A percentile compares a stretch with the other conserved stretches of the same genome.
These are phyloP conservation scores for Quercus suber DNA, from an alignment of 306 rosid species.

Conservation along the genomic window DNA sequence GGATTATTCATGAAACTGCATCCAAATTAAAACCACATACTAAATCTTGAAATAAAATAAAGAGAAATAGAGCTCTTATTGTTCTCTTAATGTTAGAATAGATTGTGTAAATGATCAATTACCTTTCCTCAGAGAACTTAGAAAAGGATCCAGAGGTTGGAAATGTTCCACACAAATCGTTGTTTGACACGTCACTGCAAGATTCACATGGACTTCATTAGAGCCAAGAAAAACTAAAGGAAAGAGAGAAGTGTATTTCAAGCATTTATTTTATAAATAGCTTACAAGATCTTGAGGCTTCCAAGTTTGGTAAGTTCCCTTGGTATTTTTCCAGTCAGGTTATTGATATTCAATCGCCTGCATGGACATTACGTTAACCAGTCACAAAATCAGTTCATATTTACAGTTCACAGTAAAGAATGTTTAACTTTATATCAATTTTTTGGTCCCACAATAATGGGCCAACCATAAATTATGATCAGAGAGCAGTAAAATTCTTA, in stretches of 20 bases:
- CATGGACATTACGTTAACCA: not conserved
- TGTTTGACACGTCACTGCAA: conserved; percentile 71
- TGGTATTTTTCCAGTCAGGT: conserved; percentile 69
- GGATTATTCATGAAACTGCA: conserved; percentile 85
- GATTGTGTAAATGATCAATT: not conserved
- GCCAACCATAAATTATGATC: not conserved
- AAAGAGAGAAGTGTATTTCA: not conserved
- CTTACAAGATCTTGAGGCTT: conserved; percentile 76
- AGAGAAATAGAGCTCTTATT: not conserved
- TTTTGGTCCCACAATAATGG: not conserved
- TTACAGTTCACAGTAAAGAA: not conserved
- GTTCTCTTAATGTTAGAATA: not conserved
- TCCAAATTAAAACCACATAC: not conserved
- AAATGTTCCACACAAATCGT: conserved; percentile 77
- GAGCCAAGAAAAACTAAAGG: not conserved
- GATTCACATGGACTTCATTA: not conserved
- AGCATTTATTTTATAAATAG: not conserved
- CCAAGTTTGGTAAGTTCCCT: conserved; percentile 64
- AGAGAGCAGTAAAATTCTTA: conserved; percentile 26
- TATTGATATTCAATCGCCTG: conserved; percentile 77
- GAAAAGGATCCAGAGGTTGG: conserved; percentile 74
- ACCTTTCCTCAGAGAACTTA: conserved; percentile 72
- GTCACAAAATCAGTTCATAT: not conserved
- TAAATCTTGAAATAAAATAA: not conserved
- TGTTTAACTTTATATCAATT: not conserved